Conservation (phyloP, 345 rosid genomes). For the Conringia planisiliqua region DNA sequence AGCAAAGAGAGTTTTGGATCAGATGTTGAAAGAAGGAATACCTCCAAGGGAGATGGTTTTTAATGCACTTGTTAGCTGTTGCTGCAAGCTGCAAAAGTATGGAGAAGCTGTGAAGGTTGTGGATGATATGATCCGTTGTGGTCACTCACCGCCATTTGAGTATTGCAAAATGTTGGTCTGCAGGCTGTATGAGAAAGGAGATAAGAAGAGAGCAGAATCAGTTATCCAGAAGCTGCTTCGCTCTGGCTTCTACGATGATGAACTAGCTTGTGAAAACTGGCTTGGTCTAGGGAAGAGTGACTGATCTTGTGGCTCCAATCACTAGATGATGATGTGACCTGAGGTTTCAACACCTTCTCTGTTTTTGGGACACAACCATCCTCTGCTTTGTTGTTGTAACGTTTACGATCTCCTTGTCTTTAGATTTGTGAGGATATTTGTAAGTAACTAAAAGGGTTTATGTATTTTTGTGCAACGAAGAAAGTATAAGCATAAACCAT, state of each 20-base stretch:
- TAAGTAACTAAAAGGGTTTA: too few relatives aligned
- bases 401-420: neutral
- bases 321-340: neutral
- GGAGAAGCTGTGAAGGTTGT: constrained; percentile 46
- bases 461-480: neutral
- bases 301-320: too few relatives aligned
- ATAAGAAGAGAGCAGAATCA: constrained; percentile 44
- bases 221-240: constrained; percentile 48
- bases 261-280: constrained; percentile 63
- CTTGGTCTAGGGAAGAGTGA: neutral
- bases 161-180: constrained; percentile 49
- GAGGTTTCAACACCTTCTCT: neutral
- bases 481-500: neutral
- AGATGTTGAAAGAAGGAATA: constrained; percentile 48
- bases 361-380: neutral
- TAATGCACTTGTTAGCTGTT: constrained; percentile 56
- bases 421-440: too few relatives aligned
- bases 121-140: constrained; percentile 49
- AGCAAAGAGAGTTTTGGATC: constrained; percentile 44
- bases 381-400: neutral
- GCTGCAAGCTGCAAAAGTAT: constrained; percentile 42
- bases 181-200: constrained; percentile 47
- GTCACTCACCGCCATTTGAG: constrained; percentile 54
- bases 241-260: constrained; percentile 62
- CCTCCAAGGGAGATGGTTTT: constrained; percentile 44